Evolutionary conservation across 1,139 yeast genomes (phyloP), one percentile per base, ranked within the genome.

Genomic region (Ogataea hybrid): DNA sequence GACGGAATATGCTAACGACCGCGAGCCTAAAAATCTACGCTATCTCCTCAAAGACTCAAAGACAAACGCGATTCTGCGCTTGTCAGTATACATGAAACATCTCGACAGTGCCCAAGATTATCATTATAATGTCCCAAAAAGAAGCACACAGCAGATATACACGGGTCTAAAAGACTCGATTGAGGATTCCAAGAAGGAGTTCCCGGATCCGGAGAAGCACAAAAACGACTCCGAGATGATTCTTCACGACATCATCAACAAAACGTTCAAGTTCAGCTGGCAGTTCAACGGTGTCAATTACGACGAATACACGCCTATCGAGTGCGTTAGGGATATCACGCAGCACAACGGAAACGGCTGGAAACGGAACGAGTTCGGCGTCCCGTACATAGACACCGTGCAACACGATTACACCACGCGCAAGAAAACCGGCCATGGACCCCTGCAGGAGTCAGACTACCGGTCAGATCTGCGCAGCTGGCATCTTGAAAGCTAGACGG

Each of bases 1-100:
- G 41, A 67, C 92, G 0, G 95, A 88, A 55, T 87, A 82, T 57
- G 76, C 80, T 25, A 77, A 77, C 48, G 75, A 73, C 39, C 67
- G 69, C 23, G 77, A 77, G 35, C 73, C 75, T 12, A 68, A 69
- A 27, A 72, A 77, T 16, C 74, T 81, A 43, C 75, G 83, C 50
- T 87, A 84, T 54, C 65, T 90, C 41, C 67, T 90, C 35, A 82
- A 82, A 52, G 77, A 86, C 28, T 83, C 95, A 9, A 87, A 87
- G 53, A 81, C 90, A 17, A 90, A 92, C 61, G 82, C 95, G 5
- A 82, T 89, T 32, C 64, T 87, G 33, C 80, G 75, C 43, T 45
- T 76, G 45, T 65, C 73, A 1, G 57, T 73, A 6, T 63, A 56
- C 10, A 16, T 56, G 11, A 40, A 37, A 22, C 52, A 46, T 38